These are phyloP conservation scores for Sphagnurus paluster DNA, from an alignment of 1,284 basidiomycete genomes.

Conservation along the genomic window DNA sequence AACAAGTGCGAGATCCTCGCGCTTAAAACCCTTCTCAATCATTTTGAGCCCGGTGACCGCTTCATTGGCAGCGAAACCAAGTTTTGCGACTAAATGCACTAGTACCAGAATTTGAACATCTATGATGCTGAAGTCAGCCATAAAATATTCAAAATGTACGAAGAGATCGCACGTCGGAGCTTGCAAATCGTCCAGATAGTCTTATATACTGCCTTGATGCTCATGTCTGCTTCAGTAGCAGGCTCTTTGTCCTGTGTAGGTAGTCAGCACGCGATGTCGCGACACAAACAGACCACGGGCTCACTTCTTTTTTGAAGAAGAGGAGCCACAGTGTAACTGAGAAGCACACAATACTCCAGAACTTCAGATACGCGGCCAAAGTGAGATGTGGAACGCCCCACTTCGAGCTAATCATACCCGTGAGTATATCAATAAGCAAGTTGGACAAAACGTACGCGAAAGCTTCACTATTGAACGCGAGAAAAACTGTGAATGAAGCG, in stretches of 20 bases:
- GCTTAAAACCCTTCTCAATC: conserved; percentile 94
- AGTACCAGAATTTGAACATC: conserved; percentile 90
- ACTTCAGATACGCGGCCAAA: conserved; percentile 81
- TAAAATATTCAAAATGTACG: background rate
- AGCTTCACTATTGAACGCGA: conserved; percentile 93
- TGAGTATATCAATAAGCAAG: conserved; percentile 2
- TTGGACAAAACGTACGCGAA: conserved; percentile 67
- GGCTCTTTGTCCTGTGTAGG: conserved; percentile 66
- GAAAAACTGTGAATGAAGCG: conserved; percentile 95
- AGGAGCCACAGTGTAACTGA: conserved; percentile 86
- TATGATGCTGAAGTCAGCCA: conserved; percentile 30
- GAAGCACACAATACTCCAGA: conserved; percentile 85
- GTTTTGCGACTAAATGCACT: conserved; percentile 90
- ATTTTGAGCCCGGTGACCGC: conserved; percentile 92
- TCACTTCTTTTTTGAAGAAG: conserved; percentile 87
- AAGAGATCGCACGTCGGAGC: conserved; percentile 73
- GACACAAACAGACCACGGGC: conserved; percentile 18
- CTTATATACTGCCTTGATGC: conserved; percentile 87
- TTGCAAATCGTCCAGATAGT: conserved; percentile 95
- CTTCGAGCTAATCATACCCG: conserved; percentile 49
- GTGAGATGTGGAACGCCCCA: conserved; percentile 88
- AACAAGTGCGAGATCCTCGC: conserved; percentile 93
- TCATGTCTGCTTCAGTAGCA: conserved; percentile 82
- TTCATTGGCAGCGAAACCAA: conserved; percentile 96
- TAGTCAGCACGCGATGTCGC: background rate